Conservation (phyloP, 2,329 filamentous ascomycete species). For the Fusarium multiceps region DNA sequence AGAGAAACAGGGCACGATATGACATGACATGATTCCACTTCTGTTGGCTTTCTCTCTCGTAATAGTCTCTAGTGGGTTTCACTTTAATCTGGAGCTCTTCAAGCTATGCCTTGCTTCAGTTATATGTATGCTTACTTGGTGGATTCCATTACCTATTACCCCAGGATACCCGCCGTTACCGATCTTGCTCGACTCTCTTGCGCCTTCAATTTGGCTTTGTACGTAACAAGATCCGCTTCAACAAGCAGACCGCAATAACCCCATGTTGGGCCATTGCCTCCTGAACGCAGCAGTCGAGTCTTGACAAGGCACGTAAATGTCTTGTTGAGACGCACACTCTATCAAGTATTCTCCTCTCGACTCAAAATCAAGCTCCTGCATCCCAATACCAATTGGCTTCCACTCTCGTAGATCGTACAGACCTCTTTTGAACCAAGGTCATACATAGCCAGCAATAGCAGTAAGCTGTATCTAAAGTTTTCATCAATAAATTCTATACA, state of each 20-base stretch:
- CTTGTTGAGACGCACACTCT: neutral
- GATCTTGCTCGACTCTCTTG: neutral
- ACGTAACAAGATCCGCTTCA: constrained; percentile 27
- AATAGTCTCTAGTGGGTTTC: neutral
- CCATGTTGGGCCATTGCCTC: neutral
- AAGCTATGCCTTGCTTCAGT: neutral
- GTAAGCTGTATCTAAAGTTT: neutral
- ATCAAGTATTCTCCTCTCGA: neutral
- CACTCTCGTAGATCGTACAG: neutral
- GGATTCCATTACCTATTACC: constrained; percentile 13
- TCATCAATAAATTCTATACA: neutral
- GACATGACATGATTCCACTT: neutral
- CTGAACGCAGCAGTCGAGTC: neutral
- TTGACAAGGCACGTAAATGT: neutral
- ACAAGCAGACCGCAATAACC: neutral
- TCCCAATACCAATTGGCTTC: rapidly evolving
- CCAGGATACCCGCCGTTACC: constrained; percentile 5
- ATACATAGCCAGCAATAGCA: neutral
- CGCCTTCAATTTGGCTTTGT: constrained; percentile 22
- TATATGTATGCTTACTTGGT: neutral
- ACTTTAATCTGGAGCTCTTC: neutral
- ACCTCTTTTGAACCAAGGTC: rapidly evolving
- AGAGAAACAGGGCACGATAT: neutral
- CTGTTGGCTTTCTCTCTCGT: neutral
- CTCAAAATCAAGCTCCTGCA: neutral